Conservation (phyloP, 169 alveolate genomes). For the Cryptosporidium xiaoi region DNA sequence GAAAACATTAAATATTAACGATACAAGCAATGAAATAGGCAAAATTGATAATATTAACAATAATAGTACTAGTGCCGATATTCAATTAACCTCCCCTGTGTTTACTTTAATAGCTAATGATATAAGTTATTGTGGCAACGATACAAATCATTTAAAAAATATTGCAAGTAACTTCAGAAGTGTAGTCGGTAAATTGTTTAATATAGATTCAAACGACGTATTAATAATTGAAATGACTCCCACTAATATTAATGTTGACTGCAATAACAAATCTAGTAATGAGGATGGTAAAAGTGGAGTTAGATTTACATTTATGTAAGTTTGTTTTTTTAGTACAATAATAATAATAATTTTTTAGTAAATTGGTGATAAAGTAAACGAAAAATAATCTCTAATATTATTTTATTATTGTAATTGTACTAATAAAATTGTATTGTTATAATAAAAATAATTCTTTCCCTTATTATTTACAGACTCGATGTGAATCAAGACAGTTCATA, state of each 20-base stretch:
- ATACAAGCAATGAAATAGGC: not conserved
- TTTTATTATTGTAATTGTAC: not conserved
- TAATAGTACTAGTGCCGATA: not conserved
- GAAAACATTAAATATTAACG: too few relatives aligned
- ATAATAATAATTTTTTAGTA: not conserved
- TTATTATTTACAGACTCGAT: slow-evolving; percentile 8
- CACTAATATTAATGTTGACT: slow-evolving; percentile 10
- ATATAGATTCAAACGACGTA: not conserved
- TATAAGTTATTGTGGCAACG: slow-evolving; percentile 7
- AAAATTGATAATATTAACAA: not conserved
- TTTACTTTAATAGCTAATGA: slow-evolving; percentile 18
- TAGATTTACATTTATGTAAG: slow-evolving; percentile 33
- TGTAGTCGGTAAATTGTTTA: slow-evolving; percentile 16
- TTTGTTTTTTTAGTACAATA: not conserved
- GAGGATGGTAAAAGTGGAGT: not conserved
- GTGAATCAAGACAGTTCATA: slow-evolving; percentile 4
- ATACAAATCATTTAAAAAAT: not conserved
- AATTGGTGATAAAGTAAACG: too few relatives aligned
- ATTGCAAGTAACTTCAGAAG: slow-evolving; percentile 1
- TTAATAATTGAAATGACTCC: slow-evolving; percentile 21
- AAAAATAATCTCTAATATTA: not conserved
- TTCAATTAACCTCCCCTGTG: not conserved
- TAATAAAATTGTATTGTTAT: not conserved
- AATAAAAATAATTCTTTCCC: too few relatives aligned
- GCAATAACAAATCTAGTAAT: not conserved